Evolutionary conservation across 306 rosid species (phyloP).

Genomic region (Sechiopsis laciniata): DNA sequence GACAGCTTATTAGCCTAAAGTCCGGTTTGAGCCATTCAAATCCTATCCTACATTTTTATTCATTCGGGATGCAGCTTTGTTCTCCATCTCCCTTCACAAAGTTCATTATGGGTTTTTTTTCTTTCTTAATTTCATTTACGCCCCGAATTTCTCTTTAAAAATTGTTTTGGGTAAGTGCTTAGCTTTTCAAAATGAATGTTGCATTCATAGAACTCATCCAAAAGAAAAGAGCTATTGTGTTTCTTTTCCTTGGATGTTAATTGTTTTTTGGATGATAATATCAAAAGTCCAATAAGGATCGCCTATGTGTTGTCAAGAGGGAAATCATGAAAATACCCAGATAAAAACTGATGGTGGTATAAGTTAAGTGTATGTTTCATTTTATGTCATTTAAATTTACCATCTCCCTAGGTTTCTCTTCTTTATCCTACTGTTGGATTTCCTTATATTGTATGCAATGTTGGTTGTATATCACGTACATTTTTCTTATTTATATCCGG

Average conservation of each 20-base stretch:
- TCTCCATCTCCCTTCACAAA: background rate
- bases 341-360: conserved; percentile 16
- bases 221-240: background rate
- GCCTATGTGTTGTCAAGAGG: background rate
- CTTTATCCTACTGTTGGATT: background rate
- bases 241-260: background rate
- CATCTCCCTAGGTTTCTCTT: conserved; percentile 10
- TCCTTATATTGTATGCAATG: background rate
- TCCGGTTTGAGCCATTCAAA: background rate
- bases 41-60: background rate
- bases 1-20: background rate
- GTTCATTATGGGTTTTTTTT: background rate
- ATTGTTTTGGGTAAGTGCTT: background rate
- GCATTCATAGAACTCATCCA: background rate
- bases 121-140: conserved; percentile 3
- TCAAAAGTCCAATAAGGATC: background rate
- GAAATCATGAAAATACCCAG: too few relatives aligned
- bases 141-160: too few relatives aligned
- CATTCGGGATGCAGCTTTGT: background rate
- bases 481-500: too few relatives aligned
- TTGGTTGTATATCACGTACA: too few relatives aligned
- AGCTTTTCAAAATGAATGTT: background rate
- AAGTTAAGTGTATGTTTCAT: background rate
- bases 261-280: background rate
- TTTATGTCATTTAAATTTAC: background rate